A percentile compares a stretch with the other conserved stretches of the same genome.
These are phyloP conservation scores for Cokeromyces recurvatus DNA, from an alignment of 371 early-diverging fungal genomes.

Conservation along the genomic window DNA sequence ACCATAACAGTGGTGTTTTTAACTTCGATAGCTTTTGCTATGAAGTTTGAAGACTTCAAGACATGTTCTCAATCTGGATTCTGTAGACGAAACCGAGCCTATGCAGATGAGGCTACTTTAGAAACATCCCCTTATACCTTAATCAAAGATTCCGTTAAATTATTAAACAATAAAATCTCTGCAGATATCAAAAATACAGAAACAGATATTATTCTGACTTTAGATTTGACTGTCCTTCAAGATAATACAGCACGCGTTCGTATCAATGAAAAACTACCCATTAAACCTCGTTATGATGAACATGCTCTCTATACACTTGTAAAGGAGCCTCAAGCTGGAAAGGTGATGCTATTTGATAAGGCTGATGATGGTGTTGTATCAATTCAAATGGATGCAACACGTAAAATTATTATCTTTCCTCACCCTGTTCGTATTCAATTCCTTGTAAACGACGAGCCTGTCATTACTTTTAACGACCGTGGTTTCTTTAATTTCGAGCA, in stretches of 20 bases:
- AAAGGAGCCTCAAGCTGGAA: constrained; percentile 23
- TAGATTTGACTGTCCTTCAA: constrained; percentile 50
- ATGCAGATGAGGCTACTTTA: constrained; percentile 56
- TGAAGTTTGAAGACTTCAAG: constrained; percentile 83
- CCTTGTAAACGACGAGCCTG: constrained; percentile 51
- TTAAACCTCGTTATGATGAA: constrained; percentile 69
- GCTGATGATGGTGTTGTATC: constrained; percentile 15
- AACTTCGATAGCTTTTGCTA: constrained; percentile 11
- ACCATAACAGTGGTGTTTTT: constrained; percentile 3
- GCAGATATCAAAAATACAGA: constrained; percentile 59
- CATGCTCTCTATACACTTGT: constrained; percentile 58
- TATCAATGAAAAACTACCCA: constrained; percentile 64
- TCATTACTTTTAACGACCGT: constrained; percentile 76
- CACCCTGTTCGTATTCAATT: constrained; percentile 69
- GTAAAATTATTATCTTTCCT: constrained; percentile 47
- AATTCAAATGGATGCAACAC: constrained; percentile 18
- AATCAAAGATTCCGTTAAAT: constrained; percentile 40
- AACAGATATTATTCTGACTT: constrained; percentile 38
- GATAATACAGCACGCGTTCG: constrained; percentile 65
- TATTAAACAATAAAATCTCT: constrained; percentile 45
- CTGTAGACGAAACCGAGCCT: constrained; percentile 86
- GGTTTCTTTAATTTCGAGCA: constrained; percentile 87
- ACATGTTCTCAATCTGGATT: constrained; percentile 86
- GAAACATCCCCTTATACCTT: constrained; percentile 62
- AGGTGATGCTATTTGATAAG: constrained; percentile 12